phyloP scores from a whole-genome alignment of 2,329 filamentous ascomycete species.

The Epichloe glyceriae region DNA sequence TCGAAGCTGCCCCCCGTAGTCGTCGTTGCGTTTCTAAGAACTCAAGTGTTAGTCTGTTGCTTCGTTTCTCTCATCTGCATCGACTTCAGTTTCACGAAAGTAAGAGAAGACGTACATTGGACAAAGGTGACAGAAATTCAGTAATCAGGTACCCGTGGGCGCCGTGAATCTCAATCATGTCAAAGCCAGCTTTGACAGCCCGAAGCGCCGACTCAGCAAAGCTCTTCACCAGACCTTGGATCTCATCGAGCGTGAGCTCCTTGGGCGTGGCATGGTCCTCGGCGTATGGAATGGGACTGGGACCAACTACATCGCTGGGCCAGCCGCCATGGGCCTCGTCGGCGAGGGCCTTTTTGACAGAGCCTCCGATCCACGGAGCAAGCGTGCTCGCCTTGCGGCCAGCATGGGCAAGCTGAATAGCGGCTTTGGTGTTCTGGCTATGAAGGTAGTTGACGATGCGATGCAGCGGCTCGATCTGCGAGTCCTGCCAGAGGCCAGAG shows the following conservation, averaged over 20 bases:
- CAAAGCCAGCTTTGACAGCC: conserved; percentile 42
- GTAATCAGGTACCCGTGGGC: conserved; percentile 48
- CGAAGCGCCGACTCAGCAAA: conserved; percentile 40
- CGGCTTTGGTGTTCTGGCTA: conserved; percentile 62
- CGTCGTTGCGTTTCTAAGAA: conserved; percentile 27
- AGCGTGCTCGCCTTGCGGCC: conserved; percentile 54
- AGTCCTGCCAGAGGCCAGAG: conserved; percentile 70
- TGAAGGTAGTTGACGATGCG: conserved; percentile 68
- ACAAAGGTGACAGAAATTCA: conserved; percentile 36
- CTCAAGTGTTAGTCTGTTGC: no score
- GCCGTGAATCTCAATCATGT: conserved; percentile 28
- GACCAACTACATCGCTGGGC: conserved; percentile 40
- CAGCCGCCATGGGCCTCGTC: conserved; percentile 39
- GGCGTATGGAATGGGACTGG: conserved; percentile 44
- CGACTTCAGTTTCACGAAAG: no score
- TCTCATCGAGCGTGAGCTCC: conserved; percentile 50
- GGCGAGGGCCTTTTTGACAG: conserved; percentile 31
- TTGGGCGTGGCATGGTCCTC: conserved; percentile 40
- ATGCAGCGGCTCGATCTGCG: conserved; percentile 60
- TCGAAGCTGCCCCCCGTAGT: conserved; percentile 37
- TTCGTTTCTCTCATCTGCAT: no score
- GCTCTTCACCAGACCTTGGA: conserved; percentile 44
- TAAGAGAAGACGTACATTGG: no score
- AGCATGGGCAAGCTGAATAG: conserved; percentile 71
- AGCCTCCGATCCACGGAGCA: conserved; percentile 46